Base-by-base conservation (phyloP, 805 yeast species). In the Blastobotrys chiropterorum region DNA sequence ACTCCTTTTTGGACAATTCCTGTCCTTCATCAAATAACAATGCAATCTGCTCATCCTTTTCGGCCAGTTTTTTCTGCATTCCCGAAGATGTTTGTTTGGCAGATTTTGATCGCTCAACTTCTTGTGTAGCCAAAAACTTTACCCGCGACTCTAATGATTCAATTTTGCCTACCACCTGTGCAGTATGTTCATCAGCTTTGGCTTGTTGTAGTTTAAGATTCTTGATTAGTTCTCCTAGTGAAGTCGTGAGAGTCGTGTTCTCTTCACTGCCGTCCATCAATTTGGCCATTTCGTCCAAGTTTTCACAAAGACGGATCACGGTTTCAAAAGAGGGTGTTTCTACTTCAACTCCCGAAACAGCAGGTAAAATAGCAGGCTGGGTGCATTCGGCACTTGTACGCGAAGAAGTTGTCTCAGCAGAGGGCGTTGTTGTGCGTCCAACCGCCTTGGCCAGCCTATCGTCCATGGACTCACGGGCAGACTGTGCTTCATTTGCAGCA, bases 381-480 rank as follows among this genome's bases (percentile, higher is more conserved):
- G 15, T 26, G 19, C 5, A 11, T 5, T 17, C 14, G 8, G 2
- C 16, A 14, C 14, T 11, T 11, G n/a, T 16, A 43, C 46, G 11
- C 15, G 34, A 26, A 11, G 34, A 26, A 6, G 34, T 26, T 6
- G 8, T 26, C 34, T 26, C 34, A 11, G 34, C 34, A 6, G 34
- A 6, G 11, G 34, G 34, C 34, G 34, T 26, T 26, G 34, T 11
- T 5, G 34, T 22, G 51, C 56, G 78, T 75, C 4, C 56, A 11
- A 96, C 89, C 0, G 97, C 97, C 55, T 82, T 67, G 1, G 94
- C 95, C 49, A 90, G 73, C 55, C 97, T 74, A 61, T 90, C 96
- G 61, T 88, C 95, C 58, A 92, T 72, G 0, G 96, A 82, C 16
- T 87, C 69, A 56, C 90, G 46, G 14, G 46, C 20, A 31, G 44